Base-by-base conservation (phyloP, 2,329 filamentous ascomycete genomes). In the Tetracladium maxilliforme region DNA sequence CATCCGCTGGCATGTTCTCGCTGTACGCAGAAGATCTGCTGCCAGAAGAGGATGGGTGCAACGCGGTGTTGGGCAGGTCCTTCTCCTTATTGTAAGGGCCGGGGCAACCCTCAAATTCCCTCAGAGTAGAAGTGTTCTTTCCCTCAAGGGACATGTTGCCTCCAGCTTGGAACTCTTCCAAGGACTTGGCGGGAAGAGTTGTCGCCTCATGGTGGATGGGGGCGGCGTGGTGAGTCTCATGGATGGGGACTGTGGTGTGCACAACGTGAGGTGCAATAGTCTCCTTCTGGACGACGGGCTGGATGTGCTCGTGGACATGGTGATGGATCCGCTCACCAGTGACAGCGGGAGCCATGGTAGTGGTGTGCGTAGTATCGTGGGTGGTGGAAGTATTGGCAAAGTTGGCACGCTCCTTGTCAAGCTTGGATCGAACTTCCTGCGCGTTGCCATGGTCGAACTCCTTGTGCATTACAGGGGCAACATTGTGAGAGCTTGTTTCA, bases 261-360 rank as follows among this genome's bases (percentile, higher is more conserved):
- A 80, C 58, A 4, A 82, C 63, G 10, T 68, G 59, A 3, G 72
- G 73, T 34, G 77, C 65, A 15, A 81, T 54, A 2, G 64, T 69
- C 35, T 81, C 70, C 43, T 78, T 79, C 25, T 82, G 58, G 18
- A 83, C 56, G 1, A 82, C 62, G 1, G 76, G 76, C 44, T 82
- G 73, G 23, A 82, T 64, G 16, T 66, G 70, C 45, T 80, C 72
- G 33, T 77, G 70, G 4, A 77, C 61, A 27, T 67, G 67, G 43
- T 75, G 70, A 43, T 76, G 70, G 11, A 72, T 53, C 40, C 75
- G 69, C 49, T 76, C 69, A 26, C 67, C 70, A 18, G 58, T 56
- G 22, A 74, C 49, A 4, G 55, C 49, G 5, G 64, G 58, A 4
- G 51, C 56, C 7, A 51, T 49, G 13, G 51, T 50, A 30, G 54